These are phyloP conservation scores for Emergomyces orientalis DNA, from an alignment of 2,329 filamentous ascomycete species.

Conservation along the genomic window DNA sequence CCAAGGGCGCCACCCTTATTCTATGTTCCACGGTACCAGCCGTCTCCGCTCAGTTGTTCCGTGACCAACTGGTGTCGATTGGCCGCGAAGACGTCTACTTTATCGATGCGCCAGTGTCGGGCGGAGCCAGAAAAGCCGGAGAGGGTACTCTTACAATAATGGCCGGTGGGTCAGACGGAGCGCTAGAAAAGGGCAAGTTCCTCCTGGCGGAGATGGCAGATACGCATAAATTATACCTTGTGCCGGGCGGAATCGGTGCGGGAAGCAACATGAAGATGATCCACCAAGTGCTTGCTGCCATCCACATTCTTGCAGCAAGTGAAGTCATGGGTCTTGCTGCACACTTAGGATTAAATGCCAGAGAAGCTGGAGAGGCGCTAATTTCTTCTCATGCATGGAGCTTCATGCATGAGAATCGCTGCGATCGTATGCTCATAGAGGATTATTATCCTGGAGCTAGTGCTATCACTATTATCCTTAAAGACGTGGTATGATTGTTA, in stretches of 20 bases:
- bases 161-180: constrained; percentile 52
- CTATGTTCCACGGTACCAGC: constrained; percentile 64
- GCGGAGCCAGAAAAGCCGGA: constrained; percentile 58
- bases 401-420: constrained; percentile 55
- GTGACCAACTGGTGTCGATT: constrained; percentile 45
- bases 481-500: constrained; percentile 40
- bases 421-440: constrained; percentile 46
- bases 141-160: constrained; percentile 68
- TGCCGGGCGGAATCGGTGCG: constrained; percentile 51
- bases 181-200: constrained; percentile 48
- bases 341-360: constrained; percentile 45
- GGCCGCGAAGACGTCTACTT: constrained; percentile 56
- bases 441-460: constrained; percentile 49
- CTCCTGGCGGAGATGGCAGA: constrained; percentile 56
- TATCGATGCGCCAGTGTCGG: constrained; percentile 64
- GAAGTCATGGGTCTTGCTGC: constrained; percentile 54
- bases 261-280: constrained; percentile 55
- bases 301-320: constrained; percentile 52
- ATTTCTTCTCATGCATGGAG: constrained; percentile 44
- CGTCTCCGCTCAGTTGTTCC: constrained; percentile 53
- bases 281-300: constrained; percentile 55
- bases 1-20: constrained; percentile 51
- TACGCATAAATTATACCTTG: constrained; percentile 51
- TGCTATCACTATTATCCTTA: constrained; percentile 51
- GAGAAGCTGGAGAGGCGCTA: constrained; percentile 37